A percentile compares a stretch with the other conserved stretches of the same genome.
These are phyloP conservation scores for Xylaria cubensis DNA, from an alignment of 495 filamentous ascomycete species.

Conservation along the genomic window DNA sequence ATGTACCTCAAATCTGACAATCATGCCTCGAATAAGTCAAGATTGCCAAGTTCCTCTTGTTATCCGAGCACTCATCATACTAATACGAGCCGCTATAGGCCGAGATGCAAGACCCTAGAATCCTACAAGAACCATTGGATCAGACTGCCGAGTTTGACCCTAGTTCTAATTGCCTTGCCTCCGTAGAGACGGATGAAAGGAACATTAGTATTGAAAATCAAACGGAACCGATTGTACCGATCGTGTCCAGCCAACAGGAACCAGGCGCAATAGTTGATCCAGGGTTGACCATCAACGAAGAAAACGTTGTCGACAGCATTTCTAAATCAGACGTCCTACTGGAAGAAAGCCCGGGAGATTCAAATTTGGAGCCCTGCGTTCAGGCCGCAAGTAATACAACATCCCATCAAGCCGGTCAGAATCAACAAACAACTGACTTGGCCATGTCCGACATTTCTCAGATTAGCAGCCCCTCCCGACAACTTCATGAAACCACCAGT, in stretches of 20 bases:
- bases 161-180: neutral
- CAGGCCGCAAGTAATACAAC: constrained; percentile 26
- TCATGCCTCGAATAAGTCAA: neutral
- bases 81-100: constrained; percentile 24
- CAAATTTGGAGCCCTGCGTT: neutral
- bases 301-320: neutral
- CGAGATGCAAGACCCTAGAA: constrained; percentile 54
- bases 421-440: constrained; percentile 23
- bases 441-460: constrained; percentile 31
- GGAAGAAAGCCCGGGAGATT: neutral
- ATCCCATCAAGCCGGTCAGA: constrained; percentile 26
- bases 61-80: neutral
- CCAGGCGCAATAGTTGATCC: too few species aligned
- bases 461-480: constrained; percentile 40
- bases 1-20: neutral
- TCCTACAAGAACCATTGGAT: constrained; percentile 43
- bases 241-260: constrained; percentile 3
- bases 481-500: constrained; percentile 37
- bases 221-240: neutral
- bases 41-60: neutral
- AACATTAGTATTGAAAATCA: neutral
- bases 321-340: neutral
- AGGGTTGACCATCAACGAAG: constrained; percentile 5
- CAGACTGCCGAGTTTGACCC: constrained; percentile 17
- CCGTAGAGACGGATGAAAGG: constrained; percentile 1